Evolutionary conservation across 2,329 filamentous ascomycete genomes (phyloP).

Genomic region (Aspergillus ochraceoroseus): DNA sequence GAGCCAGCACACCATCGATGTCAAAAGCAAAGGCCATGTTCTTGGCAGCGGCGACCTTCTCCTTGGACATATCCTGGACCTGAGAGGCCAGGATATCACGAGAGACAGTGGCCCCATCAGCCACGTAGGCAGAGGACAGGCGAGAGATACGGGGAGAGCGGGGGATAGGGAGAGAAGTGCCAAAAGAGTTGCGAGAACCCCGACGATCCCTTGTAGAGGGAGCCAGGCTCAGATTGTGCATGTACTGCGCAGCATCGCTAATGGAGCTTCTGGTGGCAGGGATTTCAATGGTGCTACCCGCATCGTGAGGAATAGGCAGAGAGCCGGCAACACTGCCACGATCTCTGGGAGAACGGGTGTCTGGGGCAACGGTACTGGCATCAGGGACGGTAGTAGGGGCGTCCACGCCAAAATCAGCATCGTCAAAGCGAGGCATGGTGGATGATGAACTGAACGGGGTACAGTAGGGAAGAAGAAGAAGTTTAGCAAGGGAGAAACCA

Average conservation of each 20-base stretch:
- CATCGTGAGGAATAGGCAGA: constrained; percentile 44
- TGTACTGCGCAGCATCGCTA: constrained; percentile 63
- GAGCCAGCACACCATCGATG: constrained; percentile 66
- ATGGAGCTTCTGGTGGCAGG: constrained; percentile 64
- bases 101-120: constrained; percentile 49
- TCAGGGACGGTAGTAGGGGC: constrained; percentile 22
- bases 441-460: constrained; percentile 15
- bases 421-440: constrained; percentile 59
- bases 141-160: constrained; percentile 64
- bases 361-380: constrained; percentile 11
- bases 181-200: constrained; percentile 70
- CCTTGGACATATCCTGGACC: constrained; percentile 61
- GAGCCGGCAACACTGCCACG: constrained; percentile 26
- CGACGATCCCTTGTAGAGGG: constrained; percentile 65
- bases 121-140: constrained; percentile 57
- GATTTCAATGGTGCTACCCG: constrained; percentile 59
- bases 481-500: background rate
- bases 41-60: constrained; percentile 65
- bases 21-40: constrained; percentile 75
- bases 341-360: constrained; percentile 27
- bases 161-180: constrained; percentile 66
- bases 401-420: constrained; percentile 51
- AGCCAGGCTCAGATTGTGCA: constrained; percentile 66
- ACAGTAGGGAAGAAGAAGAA: constrained; percentile 1
- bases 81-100: constrained; percentile 66